Base-by-base conservation (phyloP, 108 stramenopile genomes). In the Fistulifera pelliculosa region DNA sequence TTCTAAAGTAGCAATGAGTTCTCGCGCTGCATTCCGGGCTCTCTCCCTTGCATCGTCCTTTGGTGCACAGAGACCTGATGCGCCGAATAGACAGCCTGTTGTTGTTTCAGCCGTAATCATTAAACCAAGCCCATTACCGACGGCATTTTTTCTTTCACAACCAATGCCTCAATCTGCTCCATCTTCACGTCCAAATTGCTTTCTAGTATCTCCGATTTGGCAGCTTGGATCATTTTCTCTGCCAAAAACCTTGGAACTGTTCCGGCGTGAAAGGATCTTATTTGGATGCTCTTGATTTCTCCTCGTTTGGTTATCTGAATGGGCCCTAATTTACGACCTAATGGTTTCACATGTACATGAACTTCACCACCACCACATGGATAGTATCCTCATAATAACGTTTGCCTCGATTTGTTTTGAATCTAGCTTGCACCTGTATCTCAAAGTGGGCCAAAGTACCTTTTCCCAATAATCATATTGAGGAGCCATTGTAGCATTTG, bases 401-500 rank as follows among this genome's bases (percentile, higher is more conserved):
- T 4, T 35, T 16, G 43, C 58, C 3, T 60, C 27, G 8, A 60
- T 21, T 27, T 60, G 58, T 1, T 41, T 50, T 11, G 49, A 17
- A 39, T 66, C 41, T 17, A 71, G 22, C 12, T 26, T 27, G 10
- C 25, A 18, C 54, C 62, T 54, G 10, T 25, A 21, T 8, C 15
- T 38, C 42, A 71, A 38, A 7, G 49, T 66, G 7, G 69, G 69
- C 15, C 68, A 54, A 59, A 85, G 74, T 10, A 85, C 66, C 17
- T 57, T 40, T 35, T 62, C 58, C 58, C 71, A 73, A 62, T 85
- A 85, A 56, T 85, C 83, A 50, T 70, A 70, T 40, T 75, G 77
- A 11, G 83, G 83, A 27, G 83, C 83, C 59, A 75, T 62, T n/a
- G 52, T 47, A 11, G 83, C 79, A 61, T 85, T 77, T 12, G 83